phyloP scores from a whole-genome alignment of 2,329 filamentous ascomycete genomes.

The Fusarium pseudograminearum region DNA sequence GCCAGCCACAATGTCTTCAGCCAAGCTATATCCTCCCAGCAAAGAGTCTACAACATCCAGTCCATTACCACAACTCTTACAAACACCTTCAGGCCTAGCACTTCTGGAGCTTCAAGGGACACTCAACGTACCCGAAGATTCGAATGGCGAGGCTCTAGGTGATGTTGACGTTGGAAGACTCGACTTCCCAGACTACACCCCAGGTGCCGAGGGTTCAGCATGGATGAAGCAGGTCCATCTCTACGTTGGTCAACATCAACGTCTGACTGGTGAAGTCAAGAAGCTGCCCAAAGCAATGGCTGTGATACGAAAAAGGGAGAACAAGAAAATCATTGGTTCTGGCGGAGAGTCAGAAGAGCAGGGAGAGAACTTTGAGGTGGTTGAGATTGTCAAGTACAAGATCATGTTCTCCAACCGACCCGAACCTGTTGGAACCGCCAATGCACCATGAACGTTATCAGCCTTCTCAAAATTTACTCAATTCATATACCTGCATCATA shows the following conservation, averaged over 20 bases:
- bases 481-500: neutral
- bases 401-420: conserved; percentile 85
- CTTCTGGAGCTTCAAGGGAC: conserved; percentile 93
- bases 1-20: conserved; percentile 51
- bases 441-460: conserved; percentile 45
- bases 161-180: conserved; percentile 73
- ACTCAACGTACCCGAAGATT: conserved; percentile 76
- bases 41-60: conserved; percentile 49
- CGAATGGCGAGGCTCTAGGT: conserved; percentile 48
- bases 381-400: conserved; percentile 89
- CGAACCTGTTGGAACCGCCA: conserved; percentile 77
- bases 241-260: conserved; percentile 89
- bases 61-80: conserved; percentile 83
- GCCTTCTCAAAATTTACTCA: neutral
- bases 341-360: conserved; percentile 55
- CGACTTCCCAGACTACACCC: conserved; percentile 80
- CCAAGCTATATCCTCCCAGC: conserved; percentile 57
- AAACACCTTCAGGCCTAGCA: conserved; percentile 89
- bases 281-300: conserved; percentile 84
- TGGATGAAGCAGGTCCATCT: conserved; percentile 95
- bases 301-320: conserved; percentile 73
- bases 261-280: conserved; percentile 90
- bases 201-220: conserved; percentile 61
- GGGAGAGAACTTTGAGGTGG: conserved; percentile 76
- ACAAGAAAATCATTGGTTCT: conserved; percentile 57